phyloP scores from a whole-genome alignment of 495 filamentous ascomycete species.

The Astrocystis sublimbata region DNA sequence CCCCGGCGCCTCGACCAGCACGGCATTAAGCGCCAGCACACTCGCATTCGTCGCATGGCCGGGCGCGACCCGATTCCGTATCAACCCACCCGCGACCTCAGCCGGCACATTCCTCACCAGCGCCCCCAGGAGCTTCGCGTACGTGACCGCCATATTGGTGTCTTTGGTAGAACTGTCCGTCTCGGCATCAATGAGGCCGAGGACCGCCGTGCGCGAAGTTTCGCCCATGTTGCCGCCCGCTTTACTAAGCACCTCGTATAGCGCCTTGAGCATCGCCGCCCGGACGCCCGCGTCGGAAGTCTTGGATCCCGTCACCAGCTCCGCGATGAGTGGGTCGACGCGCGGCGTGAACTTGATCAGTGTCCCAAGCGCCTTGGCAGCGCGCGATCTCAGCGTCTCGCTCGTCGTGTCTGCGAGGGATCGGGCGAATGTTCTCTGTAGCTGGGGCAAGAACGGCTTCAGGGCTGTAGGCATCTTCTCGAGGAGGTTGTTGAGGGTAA shows the following conservation, averaged over 20 bases:
- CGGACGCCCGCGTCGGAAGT: conserved; percentile 85
- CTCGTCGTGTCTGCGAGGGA: conserved; percentile 91
- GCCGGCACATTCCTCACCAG: conserved; percentile 78
- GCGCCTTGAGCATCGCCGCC: conserved; percentile 95
- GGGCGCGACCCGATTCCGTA: conserved; percentile 81
- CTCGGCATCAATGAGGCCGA: conserved; percentile 85
- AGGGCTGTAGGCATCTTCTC: conserved; percentile 95
- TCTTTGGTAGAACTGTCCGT: conserved; percentile 72
- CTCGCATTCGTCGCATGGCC: conserved; percentile 64
- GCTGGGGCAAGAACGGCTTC: conserved; percentile 94
- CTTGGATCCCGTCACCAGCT: conserved; percentile 91
- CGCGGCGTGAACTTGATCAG: conserved; percentile 94
- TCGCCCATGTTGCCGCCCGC: conserved; percentile 94
- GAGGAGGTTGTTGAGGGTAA: conserved; percentile 90
- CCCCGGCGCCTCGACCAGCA: conserved; percentile 75
- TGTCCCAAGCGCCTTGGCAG: conserved; percentile 94
- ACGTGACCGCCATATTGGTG: conserved; percentile 77
- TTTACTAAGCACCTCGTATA: conserved; percentile 95
- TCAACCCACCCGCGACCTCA: conserved; percentile 63
- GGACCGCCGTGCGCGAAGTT: conserved; percentile 73
- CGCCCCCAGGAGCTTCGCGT: conserved; percentile 84
- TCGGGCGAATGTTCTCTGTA: conserved; percentile 95
- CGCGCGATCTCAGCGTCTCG: conserved; percentile 80
- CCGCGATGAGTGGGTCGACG: conserved; percentile 82
- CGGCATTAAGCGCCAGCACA: conserved; percentile 82